Base-by-base conservation (phyloP, 768 basidiomycete genomes). In the Trametes cubensis region DNA sequence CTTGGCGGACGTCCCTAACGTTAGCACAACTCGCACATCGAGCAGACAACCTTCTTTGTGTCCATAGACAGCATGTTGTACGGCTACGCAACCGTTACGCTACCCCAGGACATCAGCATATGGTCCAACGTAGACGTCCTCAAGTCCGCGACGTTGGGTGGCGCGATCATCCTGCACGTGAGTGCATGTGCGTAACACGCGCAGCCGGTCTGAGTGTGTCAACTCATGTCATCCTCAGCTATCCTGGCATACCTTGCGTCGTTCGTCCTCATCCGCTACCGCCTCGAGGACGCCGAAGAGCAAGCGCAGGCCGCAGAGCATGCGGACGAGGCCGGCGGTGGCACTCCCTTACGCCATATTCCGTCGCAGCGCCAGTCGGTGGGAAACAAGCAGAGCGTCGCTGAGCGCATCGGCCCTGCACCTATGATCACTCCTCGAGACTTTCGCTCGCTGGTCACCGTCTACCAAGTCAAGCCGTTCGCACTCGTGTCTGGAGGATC, bases 11-110 rank as follows among this genome's bases (percentile, higher is more conserved):
- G 10, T 6, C 42, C 45, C 30, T 42, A 4, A 52, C 21, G 2
- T 25, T n/a, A 14, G 21, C 17, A 14, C 20, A 2, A 14, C 26
- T 46, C 58, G 56, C 13, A 15, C 47, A n/a, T 13, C 48, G 4
- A 25, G 17, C 58, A 86, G 85, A 83, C 85, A 0, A 85, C 85
- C 0, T 87, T 87, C 69, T 86, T 86, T 55, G 84, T 84, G 2
- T 80, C 84, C 0, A 81, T 79, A 8, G 85, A 85, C 68, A 82
- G 83, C 0, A 80, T 79, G 21, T 72, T 86, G 70, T 72, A 86
- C 13, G 62, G 61, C 4, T 60, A 64, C 28, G 60, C 67, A 2
- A 61, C 59, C 23, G 50, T 60, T 10, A 23, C 67, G 0, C 25
- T 53, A 73, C 76, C 45, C 69, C 75, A n/a, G 26, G 66, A 70